Evolutionary conservation across 2,329 filamentous ascomycete genomes (phyloP), one percentile per base, ranked within the genome.

Genomic region (Phoma sp.): DNA sequence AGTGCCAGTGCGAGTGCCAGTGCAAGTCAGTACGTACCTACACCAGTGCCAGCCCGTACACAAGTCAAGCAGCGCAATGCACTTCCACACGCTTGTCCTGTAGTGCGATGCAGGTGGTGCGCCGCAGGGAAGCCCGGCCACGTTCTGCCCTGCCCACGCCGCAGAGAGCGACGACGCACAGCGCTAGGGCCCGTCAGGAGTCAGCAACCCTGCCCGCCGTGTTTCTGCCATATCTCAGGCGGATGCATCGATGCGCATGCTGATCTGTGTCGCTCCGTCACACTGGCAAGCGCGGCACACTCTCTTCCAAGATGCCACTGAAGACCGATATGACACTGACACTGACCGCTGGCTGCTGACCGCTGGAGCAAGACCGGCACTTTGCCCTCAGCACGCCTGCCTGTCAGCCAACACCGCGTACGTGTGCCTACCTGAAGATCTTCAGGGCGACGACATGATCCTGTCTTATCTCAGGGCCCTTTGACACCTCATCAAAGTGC

Each of bases 401-500:
- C 43, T 35, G 24, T 27, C 21, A 17, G 17, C 17, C 17, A 17
- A 17, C 17, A 17, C 17, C 17, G 17, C 17, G n/a, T 19, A 24
- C 22, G 22, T 24, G 22, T 24, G 22, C 22, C 22, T 24, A 2
- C 6, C 22, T 24, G 22, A 6, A 6, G 4, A 4, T 24, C 22
- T 4, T 24, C 22, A 55, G 45, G 52, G 46, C 52, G 52, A 55
- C 52, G 45, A 50, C 52, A 39, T 46, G 45, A 29, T 31, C 38
- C 38, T 43, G 44, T 39, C 21, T 41, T 39, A 44, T 49, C 51
- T 21, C 45, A 37, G 37, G 29, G 40, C 39, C 32, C 51, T 49
- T 40, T 32, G 52, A 55, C 52, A 55, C 41, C 41, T 55, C 52
- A 55, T 55, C 50, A 55, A 55, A 55, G 40, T 36, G 51, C 51